Evolutionary conservation across 768 basidiomycete species (phyloP).

Genomic region (Tricholomella constricta): DNA sequence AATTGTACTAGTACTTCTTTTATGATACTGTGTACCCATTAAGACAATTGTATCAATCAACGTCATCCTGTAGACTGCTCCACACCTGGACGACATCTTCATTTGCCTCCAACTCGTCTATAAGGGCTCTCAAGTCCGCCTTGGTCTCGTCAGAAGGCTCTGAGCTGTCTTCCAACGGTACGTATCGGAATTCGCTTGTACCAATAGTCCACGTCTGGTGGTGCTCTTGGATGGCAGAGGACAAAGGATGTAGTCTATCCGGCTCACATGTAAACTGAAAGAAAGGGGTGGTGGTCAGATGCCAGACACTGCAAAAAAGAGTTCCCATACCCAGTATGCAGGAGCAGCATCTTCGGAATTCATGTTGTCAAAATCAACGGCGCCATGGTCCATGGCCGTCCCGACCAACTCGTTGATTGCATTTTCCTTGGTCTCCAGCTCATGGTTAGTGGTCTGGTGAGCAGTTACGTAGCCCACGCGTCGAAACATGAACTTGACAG

Average conservation of each 20-base stretch:
- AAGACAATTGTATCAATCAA: background rate
- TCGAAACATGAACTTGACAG: slow-evolving; percentile 67
- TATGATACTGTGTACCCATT: no score
- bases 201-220: slow-evolving; percentile 13
- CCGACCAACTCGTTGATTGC: slow-evolving; percentile 37
- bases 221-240: slow-evolving; percentile 32
- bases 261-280: slow-evolving; percentile 49
- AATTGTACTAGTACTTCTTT: no score
- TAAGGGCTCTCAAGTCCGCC: slow-evolving; percentile 42
- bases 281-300: background rate
- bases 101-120: slow-evolving; percentile 55
- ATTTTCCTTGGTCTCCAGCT: slow-evolving; percentile 28
- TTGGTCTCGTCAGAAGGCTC: slow-evolving; percentile 41
- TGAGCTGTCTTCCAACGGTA: slow-evolving; percentile 42
- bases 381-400: slow-evolving; percentile 17
- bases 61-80: slow-evolving; percentile 45
- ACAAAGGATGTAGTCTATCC: slow-evolving; percentile 38
- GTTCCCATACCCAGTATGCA: slow-evolving; percentile 11
- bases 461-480: slow-evolving; percentile 55
- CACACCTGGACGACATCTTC: slow-evolving; percentile 63
- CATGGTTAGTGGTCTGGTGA: slow-evolving; percentile 37
- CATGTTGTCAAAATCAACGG: slow-evolving; percentile 21
- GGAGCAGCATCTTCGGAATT: background rate
- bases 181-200: slow-evolving; percentile 50
- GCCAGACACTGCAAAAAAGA: background rate